These are phyloP conservation scores for Voacanga thouarsii DNA, from an alignment of 257 asterid genomes.

Conservation along the genomic window DNA sequence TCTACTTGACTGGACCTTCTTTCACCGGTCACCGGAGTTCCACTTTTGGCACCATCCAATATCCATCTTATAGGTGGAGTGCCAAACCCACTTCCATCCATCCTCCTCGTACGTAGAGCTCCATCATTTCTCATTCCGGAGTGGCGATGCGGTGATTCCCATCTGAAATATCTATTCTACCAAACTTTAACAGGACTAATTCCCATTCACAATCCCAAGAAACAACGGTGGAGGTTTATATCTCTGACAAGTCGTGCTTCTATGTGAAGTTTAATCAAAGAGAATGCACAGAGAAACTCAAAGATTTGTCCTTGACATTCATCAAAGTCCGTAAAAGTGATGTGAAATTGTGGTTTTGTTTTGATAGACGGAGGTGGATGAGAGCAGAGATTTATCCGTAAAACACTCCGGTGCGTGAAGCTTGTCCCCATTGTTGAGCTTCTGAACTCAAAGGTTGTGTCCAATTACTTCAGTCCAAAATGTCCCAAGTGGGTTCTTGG, in stretches of 20 bases:
- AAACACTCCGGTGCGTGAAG: slow-evolving; percentile 83
- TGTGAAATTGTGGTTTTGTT: slow-evolving; percentile 5
- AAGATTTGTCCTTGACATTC: no score
- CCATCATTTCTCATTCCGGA: no score
- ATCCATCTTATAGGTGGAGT: no score
- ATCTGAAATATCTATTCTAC: slow-evolving; percentile 11
- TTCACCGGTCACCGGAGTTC: no score
- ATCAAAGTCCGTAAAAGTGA: slow-evolving; percentile 4
- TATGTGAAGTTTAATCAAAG: background rate
- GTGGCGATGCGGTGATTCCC: background rate
- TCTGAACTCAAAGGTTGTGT: slow-evolving; percentile 51
- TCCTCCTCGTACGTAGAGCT: no score
- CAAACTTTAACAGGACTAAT: background rate
- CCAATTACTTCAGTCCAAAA: slow-evolving; percentile 70
- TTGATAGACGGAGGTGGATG: no score
- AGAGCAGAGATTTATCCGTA: no score
- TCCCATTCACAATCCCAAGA: background rate
- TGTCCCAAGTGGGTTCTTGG: slow-evolving; percentile 79
- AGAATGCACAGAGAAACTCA: background rate
- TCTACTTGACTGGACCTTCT: no score
- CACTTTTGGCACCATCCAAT: no score
- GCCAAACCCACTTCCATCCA: no score
- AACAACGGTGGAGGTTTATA: background rate
- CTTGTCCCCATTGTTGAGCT: slow-evolving; percentile 78
- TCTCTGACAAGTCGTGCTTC: no score